Base-by-base conservation (phyloP, 2,329 filamentous ascomycete genomes). In the Ophiosphaerella herpotricha region DNA sequence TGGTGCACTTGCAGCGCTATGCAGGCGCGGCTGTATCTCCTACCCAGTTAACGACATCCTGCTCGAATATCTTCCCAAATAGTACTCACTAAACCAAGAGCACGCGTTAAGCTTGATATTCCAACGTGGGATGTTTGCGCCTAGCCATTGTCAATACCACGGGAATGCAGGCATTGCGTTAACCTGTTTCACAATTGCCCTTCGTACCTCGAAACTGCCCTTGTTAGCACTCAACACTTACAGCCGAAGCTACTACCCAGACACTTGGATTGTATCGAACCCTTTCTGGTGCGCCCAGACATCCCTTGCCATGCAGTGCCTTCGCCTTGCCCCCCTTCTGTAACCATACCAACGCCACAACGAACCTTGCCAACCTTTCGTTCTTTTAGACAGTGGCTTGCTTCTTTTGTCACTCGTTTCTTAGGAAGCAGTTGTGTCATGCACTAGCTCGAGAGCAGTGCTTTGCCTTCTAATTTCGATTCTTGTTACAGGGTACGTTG, bases 161-260 rank as follows among this genome's bases (percentile, higher is more conserved):
- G 24, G 46, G 53, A 55, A 55, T 52, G 53, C 49, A 47, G 50
- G 39, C 18, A 50, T 42, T 46, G 46, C 53, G 53, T 48, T 33
- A 6, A 32, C 18, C 26, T n/a, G 53, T 55, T n/a, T 31, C 43
- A 55, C 53, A 41, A 29, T 29, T 16, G 36, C 35, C 39, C 48
- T 41, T 44, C 41, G 38, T 45, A 49, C 44, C 40, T 45, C 26
- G 23, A 13, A 33, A 39, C 26, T 31, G 14, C 33, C 48, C 44
- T 39, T 40, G 40, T 43, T 33, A 36, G 42, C 35, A 32, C 52
- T 54, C 52, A 54, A 51, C 52, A 54, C 49, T 45, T 44, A 46
- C 44, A 49, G 52, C 46, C 43, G 47, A 26, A 44, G 50, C 45
- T 52, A 50, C 47, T 47, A 18, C 29, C 53, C 53, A 33, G 14